phyloP scores from a whole-genome alignment of 257 asterid species.

The Solanum sejunctum region DNA sequence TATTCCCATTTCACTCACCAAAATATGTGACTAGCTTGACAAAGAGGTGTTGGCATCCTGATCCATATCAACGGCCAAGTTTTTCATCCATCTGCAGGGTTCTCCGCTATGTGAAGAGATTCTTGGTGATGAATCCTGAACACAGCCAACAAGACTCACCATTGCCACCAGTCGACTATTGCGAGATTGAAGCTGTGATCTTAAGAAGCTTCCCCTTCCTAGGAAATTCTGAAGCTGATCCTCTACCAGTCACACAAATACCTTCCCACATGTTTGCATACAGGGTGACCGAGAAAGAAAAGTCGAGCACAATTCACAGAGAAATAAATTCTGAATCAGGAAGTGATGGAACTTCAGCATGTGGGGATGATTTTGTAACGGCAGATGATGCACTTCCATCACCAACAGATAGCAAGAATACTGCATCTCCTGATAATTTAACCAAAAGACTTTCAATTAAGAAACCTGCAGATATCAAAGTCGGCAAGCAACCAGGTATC shows the following conservation, averaged over 20 bases:
- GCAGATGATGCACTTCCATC: constrained; percentile 38
- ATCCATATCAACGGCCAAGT: constrained; percentile 29
- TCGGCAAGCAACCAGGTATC: constrained; percentile 47
- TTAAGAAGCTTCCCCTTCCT: constrained; percentile 10
- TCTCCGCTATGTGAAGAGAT: constrained; percentile 45
- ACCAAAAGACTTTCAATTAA: constrained; percentile 28
- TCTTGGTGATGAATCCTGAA: constrained; percentile 34
- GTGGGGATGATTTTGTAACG: constrained; percentile 37
- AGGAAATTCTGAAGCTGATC: neutral
- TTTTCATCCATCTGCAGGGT: constrained; percentile 50
- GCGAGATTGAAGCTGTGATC: constrained; percentile 23
- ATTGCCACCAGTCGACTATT: constrained; percentile 31
- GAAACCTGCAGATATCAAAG: constrained; percentile 28
- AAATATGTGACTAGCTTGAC: constrained; percentile 36
- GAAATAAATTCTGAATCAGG: constrained; percentile 56
- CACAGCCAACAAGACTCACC: constrained; percentile 48
- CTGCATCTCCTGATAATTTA: constrained; percentile 25
- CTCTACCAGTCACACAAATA: constrained; percentile 25
- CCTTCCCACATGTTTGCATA: constrained; percentile 75
- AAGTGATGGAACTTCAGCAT: constrained; percentile 53
- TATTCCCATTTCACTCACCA: constrained; percentile 71
- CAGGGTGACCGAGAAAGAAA: constrained; percentile 65
- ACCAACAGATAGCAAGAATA: constrained; percentile 28
- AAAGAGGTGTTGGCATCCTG: constrained; percentile 33
- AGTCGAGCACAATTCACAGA: constrained; percentile 16